Evolutionary conservation across 371 early-diverging fungal genomes (phyloP).

Genomic region (Mortierella sp.): DNA sequence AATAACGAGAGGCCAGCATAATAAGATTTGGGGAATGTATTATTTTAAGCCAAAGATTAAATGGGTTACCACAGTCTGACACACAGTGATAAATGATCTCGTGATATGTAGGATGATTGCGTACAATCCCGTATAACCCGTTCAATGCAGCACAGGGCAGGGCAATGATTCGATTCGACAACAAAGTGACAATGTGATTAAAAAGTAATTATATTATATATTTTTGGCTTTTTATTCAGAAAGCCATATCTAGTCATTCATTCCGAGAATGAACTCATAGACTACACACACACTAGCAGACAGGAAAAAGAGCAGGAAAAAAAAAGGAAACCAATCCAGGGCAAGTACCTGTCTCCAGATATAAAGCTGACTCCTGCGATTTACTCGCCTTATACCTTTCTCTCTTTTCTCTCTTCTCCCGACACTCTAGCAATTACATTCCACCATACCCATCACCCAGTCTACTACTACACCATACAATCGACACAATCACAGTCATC

Average conservation of each 20-base stretch:
- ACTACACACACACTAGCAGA: no score
- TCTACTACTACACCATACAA: background rate
- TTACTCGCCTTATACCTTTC: background rate
- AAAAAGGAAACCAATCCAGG: background rate
- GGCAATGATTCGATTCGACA: background rate
- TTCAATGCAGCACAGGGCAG: background rate
- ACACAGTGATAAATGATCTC: background rate
- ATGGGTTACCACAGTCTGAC: no score
- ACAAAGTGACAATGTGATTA: conserved; percentile 2
- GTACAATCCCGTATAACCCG: background rate
- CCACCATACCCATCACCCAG: background rate
- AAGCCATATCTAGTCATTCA: background rate
- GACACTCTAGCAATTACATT: no score
- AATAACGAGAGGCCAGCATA: no score
- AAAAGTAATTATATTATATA: background rate
- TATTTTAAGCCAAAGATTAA: background rate
- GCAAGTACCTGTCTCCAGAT: background rate
- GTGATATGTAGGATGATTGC: background rate
- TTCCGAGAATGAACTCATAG: no score
- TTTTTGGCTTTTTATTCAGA: background rate
- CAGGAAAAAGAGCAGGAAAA: background rate
- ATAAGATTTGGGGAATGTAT: no score
- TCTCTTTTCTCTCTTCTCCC: background rate
- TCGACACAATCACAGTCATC: background rate
- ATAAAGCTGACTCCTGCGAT: background rate